phyloP scores from a whole-genome alignment of 805 yeast genomes.

The Pichia californica region DNA sequence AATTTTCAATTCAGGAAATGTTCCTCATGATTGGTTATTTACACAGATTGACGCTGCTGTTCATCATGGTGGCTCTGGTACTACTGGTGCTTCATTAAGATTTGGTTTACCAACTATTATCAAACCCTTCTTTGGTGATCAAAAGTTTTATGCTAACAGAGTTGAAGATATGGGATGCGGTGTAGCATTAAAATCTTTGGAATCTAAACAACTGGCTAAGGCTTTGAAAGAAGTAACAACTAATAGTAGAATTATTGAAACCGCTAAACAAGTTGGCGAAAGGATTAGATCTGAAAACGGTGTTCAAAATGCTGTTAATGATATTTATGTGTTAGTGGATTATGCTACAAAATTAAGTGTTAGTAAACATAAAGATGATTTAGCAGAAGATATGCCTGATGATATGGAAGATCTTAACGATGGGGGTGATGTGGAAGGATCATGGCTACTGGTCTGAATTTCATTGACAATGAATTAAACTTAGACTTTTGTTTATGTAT shows the following conservation, averaged over 20 bases:
- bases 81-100: constrained; percentile 86
- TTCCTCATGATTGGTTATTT: constrained; percentile 95
- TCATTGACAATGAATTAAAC: no score
- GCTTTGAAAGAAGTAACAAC: constrained; percentile 68
- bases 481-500: no score
- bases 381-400: constrained; percentile 12
- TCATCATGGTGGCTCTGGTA: constrained; percentile 96
- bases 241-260: constrained; percentile 58
- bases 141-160: constrained; percentile 82
- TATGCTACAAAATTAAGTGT: constrained; percentile 59
- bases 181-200: constrained; percentile 59
- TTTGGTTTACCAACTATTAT: constrained; percentile 86
- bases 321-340: constrained; percentile 72
- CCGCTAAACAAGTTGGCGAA: constrained; percentile 58
- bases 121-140: constrained; percentile 96
- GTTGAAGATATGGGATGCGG: constrained; percentile 91
- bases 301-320: constrained; percentile 65
- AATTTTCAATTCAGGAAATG: constrained; percentile 60
- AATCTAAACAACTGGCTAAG: constrained; percentile 51
- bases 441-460: constrained; percentile 25
- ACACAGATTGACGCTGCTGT: constrained; percentile 88
- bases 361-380: constrained; percentile 34
- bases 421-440: constrained; percentile 23
- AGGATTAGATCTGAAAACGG: constrained; percentile 73
- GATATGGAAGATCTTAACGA: constrained; percentile 17